Evolutionary conservation across 768 basidiomycete species (phyloP).

Genomic region (Amanita muscaria): DNA sequence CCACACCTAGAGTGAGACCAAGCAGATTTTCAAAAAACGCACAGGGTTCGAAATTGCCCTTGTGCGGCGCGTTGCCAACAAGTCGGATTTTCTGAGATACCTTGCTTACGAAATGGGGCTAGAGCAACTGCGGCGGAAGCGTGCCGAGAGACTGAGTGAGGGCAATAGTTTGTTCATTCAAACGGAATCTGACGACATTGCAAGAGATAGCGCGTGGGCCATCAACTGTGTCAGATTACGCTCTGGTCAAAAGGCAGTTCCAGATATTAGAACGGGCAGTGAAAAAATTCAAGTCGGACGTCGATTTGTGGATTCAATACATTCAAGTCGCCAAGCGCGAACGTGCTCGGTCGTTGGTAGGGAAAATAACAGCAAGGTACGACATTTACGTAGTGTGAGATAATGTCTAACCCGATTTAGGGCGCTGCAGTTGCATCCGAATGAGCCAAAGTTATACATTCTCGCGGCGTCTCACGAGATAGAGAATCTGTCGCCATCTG

Average conservation of each 20-base stretch:
- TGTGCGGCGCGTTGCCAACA: constrained; percentile 75
- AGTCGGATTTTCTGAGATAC: constrained; percentile 85
- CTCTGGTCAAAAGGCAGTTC: constrained; percentile 76
- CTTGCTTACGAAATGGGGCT: constrained; percentile 87
- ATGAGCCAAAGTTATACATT: constrained; percentile 69
- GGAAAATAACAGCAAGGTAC: constrained; percentile 74
- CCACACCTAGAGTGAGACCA: constrained; percentile 56
- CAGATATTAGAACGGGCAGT: constrained; percentile 89
- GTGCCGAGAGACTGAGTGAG: constrained; percentile 62
- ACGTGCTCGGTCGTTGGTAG: constrained; percentile 70
- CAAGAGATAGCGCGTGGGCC: constrained; percentile 36
- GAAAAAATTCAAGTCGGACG: constrained; percentile 80
- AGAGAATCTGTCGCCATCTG: constrained; percentile 59
- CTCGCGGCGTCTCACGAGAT: constrained; percentile 81
- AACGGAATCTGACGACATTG: constrained; percentile 6
- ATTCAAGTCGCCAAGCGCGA: constrained; percentile 77
- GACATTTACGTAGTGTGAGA: constrained; percentile 15
- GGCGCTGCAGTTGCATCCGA: constrained; percentile 83
- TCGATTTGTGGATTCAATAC: constrained; percentile 85
- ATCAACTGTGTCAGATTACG: constrained; percentile 73
- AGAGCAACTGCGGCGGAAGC: constrained; percentile 71
- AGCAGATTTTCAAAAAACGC: constrained; percentile 76
- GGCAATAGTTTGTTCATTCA: constrained; percentile 17
- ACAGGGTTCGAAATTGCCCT: constrained; percentile 79
- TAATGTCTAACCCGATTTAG: constrained; percentile 26